Base-by-base conservation (phyloP, 2,329 filamentous ascomycete species). In the Phoma sp. region DNA sequence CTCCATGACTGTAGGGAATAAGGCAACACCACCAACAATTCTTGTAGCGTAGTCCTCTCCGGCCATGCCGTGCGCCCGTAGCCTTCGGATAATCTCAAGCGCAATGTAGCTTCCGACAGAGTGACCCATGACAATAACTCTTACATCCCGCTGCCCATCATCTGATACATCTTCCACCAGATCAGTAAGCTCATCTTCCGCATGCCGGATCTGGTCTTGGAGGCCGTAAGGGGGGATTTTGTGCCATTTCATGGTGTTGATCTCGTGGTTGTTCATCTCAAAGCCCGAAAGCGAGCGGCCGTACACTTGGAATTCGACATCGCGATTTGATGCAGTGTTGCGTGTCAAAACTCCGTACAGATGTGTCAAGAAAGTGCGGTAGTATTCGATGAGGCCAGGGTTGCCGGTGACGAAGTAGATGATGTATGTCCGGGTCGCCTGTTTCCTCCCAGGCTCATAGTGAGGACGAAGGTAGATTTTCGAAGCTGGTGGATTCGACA, bases 351-450 rank as follows among this genome's bases (percentile, higher is more conserved):
- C 74, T 0, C 74, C 69, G 38, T 85, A 79, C 2, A 92, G 76
- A 12, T 81, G 77, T 0, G 77, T 77, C 10, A 92, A 78, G 72
- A 92, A 93, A 30, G 83, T 80, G 52, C 76, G 77, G 74, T 93
- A 93, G 80, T 90, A 93, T 50, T 82, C 84, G 43, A 92, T 83
- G 15, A 92, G 79, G 5, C 90, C 90, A 5, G 90, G 90, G 61
- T 93, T 93, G 17, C 90, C 90, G 23, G 88, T 84, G 33, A 93
- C 81, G 73, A 91, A 88, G 77, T 86, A 92, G 61, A 93, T 77
- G 42, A 92, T 82, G 56, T 77, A 75, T 34, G 62, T 68, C 39
- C 52, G 56, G 4, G 57, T 47, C 2, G 66, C 58, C 6, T 55
- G 39, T 50, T 68, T 69, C 25, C 60, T 57, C 3, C 58, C 59